A percentile compares a stretch with the other conserved stretches of the same genome.
phyloP scores from a whole-genome alignment of 345 rosid genomes.

The Bruguiera sexangula region DNA sequence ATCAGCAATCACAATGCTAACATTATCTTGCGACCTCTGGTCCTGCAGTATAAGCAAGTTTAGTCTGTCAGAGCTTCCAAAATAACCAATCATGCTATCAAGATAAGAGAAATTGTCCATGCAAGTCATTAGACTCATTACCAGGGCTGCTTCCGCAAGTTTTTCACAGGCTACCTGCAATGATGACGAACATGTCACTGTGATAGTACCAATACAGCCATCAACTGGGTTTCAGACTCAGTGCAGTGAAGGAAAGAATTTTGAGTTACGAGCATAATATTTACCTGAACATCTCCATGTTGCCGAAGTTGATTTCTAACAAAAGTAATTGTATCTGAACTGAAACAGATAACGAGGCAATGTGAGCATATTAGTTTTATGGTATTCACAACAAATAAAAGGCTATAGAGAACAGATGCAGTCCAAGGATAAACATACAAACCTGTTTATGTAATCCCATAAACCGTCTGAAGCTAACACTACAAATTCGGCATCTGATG shows the following conservation, averaged over 20 bases:
- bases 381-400: too few species aligned
- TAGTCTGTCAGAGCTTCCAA: conserved; percentile 7
- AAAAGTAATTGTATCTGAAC: conserved; percentile 69
- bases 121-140: conserved; percentile 42
- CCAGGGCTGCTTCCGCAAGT: conserved; percentile 76
- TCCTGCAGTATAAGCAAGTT: conserved; percentile 50
- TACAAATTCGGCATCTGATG: conserved; percentile 74
- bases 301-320: conserved; percentile 73
- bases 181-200: conserved; percentile 7
- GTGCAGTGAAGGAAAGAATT: neutral
- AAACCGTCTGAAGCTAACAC: conserved; percentile 88
- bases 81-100: neutral
- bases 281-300: conserved; percentile 95
- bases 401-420: neutral
- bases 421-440: neutral
- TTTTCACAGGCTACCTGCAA: conserved; percentile 85
- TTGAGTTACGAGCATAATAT: neutral
- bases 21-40: conserved; percentile 65
- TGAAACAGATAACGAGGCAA: conserved; percentile 32
- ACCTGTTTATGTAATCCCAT: conserved; percentile 96
- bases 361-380: neutral
- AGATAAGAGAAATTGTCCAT: neutral
- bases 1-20: conserved; percentile 77
- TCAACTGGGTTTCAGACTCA: neutral
- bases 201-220: neutral